Evolutionary conservation across 2,329 filamentous ascomycete species (phyloP).

Genomic region (Trichoderma aggressivum): DNA sequence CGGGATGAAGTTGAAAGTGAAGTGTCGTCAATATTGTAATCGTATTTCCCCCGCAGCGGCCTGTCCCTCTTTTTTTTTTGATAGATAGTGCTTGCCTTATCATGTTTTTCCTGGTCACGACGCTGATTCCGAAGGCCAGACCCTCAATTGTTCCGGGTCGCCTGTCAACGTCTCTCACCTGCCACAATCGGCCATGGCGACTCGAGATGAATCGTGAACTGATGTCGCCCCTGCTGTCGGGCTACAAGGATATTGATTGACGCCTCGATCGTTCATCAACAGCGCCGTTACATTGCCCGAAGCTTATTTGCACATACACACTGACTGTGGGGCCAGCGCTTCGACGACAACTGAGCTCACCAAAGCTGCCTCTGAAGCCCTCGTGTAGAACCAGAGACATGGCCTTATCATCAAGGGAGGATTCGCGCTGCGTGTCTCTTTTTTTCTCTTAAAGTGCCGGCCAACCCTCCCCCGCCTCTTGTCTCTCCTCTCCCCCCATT

Average conservation of each 20-base stretch:
- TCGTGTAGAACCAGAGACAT: neutral
- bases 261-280: neutral
- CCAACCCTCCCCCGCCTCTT: neutral
- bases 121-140: conserved; percentile 15
- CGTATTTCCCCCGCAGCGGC: conserved; percentile 8
- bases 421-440: conserved; percentile 2
- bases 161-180: neutral
- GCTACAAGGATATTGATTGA: neutral
- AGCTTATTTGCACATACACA: neutral
- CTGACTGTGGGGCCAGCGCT: neutral
- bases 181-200: neutral
- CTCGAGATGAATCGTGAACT: neutral
- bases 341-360: neutral
- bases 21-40: neutral
- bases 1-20: neutral
- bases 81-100: neutral
- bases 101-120: conserved; percentile 16
- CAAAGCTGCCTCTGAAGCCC: neutral
- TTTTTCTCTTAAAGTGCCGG: neutral
- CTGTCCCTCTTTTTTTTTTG: conserved; percentile 11
- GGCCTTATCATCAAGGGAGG: neutral
- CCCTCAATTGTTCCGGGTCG: conserved; percentile 24
- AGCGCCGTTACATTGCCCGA: neutral
- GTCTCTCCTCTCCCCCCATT: neutral
- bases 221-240: neutral